phyloP scores from a whole-genome alignment of 2,329 filamentous ascomycete species.

The Xylariaceae sp. region DNA sequence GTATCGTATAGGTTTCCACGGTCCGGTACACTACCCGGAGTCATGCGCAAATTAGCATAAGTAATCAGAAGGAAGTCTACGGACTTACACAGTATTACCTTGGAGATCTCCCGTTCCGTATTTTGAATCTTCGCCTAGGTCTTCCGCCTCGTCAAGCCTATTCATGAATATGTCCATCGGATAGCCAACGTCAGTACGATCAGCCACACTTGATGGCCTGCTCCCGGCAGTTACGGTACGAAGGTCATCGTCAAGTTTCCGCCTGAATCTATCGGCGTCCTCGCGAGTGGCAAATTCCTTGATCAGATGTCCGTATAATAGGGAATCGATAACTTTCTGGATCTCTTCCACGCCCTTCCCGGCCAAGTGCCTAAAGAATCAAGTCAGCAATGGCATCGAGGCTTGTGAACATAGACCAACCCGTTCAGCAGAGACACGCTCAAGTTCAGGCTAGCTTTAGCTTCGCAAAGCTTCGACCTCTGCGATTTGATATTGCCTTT shows the following conservation, averaged over 20 bases:
- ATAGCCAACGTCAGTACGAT: background rate
- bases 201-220: background rate
- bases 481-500: background rate
- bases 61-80: background rate
- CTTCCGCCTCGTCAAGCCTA: background rate
- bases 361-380: background rate
- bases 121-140: background rate
- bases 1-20: background rate
- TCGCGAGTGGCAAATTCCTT: background rate
- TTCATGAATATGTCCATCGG: background rate
- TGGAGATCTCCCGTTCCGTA: background rate
- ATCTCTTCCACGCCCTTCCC: constrained; percentile 5
- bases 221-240: constrained; percentile 2
- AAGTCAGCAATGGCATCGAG: background rate
- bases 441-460: constrained; percentile 6
- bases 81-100: background rate
- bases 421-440: constrained; percentile 2
- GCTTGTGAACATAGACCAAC: background rate
- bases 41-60: background rate
- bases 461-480: constrained; percentile 1
- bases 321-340: background rate
- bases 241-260: constrained; percentile 4
- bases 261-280: background rate
- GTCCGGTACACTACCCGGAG: background rate
- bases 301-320: background rate